Percentiles rank a stretch among this genome's conserved stretches.
phyloP scores from a whole-genome alignment of 2,329 filamentous ascomycete species.

The Triangularia setosa region DNA sequence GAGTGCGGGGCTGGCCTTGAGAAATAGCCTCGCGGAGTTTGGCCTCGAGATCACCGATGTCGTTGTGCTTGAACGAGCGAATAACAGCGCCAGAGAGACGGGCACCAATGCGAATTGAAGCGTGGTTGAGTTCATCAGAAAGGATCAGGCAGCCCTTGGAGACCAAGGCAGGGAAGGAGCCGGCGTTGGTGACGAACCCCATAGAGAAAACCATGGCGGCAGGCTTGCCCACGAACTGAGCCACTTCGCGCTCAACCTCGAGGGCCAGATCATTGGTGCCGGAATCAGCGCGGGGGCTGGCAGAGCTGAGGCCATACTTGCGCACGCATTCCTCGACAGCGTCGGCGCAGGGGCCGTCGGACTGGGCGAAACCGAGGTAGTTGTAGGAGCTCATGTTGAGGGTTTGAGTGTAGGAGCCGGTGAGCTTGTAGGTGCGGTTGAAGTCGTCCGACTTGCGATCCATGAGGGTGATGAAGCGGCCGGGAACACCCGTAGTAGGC shows the following conservation, averaged over 20 bases:
- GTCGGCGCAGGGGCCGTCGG: constrained; percentile 92
- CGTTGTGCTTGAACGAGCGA: constrained; percentile 95
- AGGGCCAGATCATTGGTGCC: constrained; percentile 83
- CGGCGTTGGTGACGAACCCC: constrained; percentile 96
- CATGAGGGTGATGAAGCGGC: constrained; percentile 86
- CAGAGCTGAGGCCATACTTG: constrained; percentile 79
- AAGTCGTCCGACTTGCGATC: constrained; percentile 88
- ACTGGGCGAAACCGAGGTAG: constrained; percentile 97
- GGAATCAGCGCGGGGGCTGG: constrained; percentile 76
- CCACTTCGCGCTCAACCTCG: constrained; percentile 87
- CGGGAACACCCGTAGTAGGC: constrained; percentile 88
- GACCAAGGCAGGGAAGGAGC: constrained; percentile 85
- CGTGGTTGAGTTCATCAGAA: constrained; percentile 96
- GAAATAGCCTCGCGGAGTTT: constrained; percentile 88
- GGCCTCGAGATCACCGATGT: constrained; percentile 82
- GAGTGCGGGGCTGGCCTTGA: constrained; percentile 95
- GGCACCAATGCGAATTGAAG: constrained; percentile 92
- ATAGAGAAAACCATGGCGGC: constrained; percentile 97
- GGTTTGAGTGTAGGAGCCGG: constrained; percentile 87
- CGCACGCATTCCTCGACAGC: constrained; percentile 80
- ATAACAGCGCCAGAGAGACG: constrained; percentile 94
- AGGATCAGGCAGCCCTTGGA: constrained; percentile 92
- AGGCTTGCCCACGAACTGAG: constrained; percentile 89
- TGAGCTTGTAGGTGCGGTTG: constrained; percentile 85
- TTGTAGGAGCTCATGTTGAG: constrained; percentile 99